A percentile compares a stretch with the other conserved stretches of the same genome.
Conservation (phyloP, 768 basidiomycete genomes). For the Tremella mesenterica region DNA sequence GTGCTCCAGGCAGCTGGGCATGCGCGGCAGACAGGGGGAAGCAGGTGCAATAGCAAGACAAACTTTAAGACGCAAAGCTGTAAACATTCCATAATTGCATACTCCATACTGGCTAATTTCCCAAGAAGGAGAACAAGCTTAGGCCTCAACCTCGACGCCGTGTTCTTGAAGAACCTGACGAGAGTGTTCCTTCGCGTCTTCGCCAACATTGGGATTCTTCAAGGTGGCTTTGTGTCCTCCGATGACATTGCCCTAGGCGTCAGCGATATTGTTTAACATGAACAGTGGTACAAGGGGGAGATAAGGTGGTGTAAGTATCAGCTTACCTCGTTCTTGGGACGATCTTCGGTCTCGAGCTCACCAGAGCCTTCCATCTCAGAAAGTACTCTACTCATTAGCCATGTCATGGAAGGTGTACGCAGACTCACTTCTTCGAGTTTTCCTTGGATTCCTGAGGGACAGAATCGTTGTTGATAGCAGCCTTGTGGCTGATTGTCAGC, state of each 20-base stretch:
- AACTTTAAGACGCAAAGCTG: too few species aligned
- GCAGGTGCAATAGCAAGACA: too few species aligned
- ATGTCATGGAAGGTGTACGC: not conserved
- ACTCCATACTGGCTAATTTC: too few species aligned
- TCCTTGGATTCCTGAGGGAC: conserved; percentile 26
- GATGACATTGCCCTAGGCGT: conserved; percentile 41
- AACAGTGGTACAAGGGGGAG: not conserved
- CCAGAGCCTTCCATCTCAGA: conserved; percentile 11
- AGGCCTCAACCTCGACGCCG: conserved; percentile 22
- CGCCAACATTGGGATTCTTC: conserved; percentile 33
- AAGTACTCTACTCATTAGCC: conserved; percentile 4
- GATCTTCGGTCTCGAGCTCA: conserved; percentile 5
- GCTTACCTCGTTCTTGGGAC: conserved; percentile 27
- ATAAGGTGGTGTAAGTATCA: too few species aligned
- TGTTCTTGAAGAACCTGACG: conserved; percentile 25
- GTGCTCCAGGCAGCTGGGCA: too few species aligned
- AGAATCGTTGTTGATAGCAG: conserved; percentile 26
- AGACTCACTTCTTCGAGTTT: conserved; percentile 24
- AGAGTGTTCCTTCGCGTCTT: conserved; percentile 41
- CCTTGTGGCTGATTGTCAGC: conserved; percentile 22
- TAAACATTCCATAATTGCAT: too few species aligned
- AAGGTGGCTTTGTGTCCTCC: conserved; percentile 42
- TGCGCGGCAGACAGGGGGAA: too few species aligned
- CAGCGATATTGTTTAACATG: not conserved
- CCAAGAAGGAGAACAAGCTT: too few species aligned